phyloP scores from a whole-genome alignment of 78 protist species.

The Dictyostelium brefeldianum region DNA sequence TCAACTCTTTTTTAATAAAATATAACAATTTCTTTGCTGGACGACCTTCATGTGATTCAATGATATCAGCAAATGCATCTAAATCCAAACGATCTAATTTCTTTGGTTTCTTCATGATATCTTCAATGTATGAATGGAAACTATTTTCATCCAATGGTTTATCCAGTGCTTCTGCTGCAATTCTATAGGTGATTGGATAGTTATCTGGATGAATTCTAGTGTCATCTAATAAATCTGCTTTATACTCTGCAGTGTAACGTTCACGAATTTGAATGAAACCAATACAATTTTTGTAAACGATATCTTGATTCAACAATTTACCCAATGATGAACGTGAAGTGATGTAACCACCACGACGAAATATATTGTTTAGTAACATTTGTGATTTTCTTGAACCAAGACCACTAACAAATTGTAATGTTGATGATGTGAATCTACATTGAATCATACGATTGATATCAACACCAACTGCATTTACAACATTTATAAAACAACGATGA shows the following conservation, averaged over 20 bases:
- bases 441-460: conserved; percentile 68
- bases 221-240: conserved; percentile 48
- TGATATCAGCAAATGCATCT: conserved; percentile 59
- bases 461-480: conserved; percentile 79
- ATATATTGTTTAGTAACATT: conserved; percentile 33
- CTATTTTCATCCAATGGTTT: background rate
- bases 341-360: conserved; percentile 44
- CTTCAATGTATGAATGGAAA: conserved; percentile 20
- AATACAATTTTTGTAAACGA: conserved; percentile 75
- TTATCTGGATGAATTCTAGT: conserved; percentile 76
- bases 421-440: conserved; percentile 40
- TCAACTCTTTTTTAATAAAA: conserved; percentile 49
- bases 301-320: conserved; percentile 32
- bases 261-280: conserved; percentile 77
- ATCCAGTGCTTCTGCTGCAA: conserved; percentile 77
- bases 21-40: conserved; percentile 30
- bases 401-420: conserved; percentile 75
- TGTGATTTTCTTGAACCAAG: conserved; percentile 80
- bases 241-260: background rate
- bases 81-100: conserved; percentile 62
- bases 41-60: conserved; percentile 29
- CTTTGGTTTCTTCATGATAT: conserved; percentile 51
- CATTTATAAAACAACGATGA: conserved; percentile 70
- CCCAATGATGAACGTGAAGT: conserved; percentile 23
- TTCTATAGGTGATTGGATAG: conserved; percentile 47